Evolutionary conservation across 768 basidiomycete species (phyloP).

Genomic region (Cyathus striatus): DNA sequence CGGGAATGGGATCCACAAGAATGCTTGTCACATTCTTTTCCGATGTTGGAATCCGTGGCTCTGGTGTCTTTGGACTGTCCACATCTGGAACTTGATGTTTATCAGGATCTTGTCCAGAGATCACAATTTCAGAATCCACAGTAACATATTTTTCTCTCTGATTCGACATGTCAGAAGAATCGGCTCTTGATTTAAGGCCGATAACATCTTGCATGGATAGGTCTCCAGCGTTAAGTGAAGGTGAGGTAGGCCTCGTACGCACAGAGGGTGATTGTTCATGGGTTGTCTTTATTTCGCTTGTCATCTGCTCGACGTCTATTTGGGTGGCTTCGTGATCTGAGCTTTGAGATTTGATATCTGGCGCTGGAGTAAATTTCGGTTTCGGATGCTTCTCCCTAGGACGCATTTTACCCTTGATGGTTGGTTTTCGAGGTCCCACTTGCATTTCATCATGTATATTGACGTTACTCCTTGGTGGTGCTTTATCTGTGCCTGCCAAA

Average conservation of each 20-base stretch:
- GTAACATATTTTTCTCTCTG: too few relatives aligned
- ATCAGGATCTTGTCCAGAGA: too few relatives aligned
- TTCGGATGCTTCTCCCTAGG: constrained; percentile 19
- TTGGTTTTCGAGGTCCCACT: constrained; percentile 15
- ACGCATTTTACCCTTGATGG: constrained; percentile 31
- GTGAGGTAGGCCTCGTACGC: neutral
- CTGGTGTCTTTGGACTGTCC: too few relatives aligned
- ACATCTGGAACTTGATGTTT: too few relatives aligned
- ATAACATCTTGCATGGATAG: neutral
- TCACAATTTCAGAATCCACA: too few relatives aligned
- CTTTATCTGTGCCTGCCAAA: neutral
- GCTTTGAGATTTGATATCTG: constrained; percentile 18
- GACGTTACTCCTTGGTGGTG: constrained; percentile 6
- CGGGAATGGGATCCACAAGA: too few relatives aligned
- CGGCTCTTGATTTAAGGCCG: too few relatives aligned
- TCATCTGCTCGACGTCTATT: neutral
- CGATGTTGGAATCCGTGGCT: too few relatives aligned
- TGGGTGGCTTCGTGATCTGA: constrained; percentile 18
- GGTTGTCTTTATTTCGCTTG: neutral
- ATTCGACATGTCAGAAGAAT: too few relatives aligned
- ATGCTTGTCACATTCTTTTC: too few relatives aligned
- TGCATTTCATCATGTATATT: constrained; percentile 7
- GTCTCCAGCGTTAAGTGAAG: neutral
- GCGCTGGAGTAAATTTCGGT: constrained; percentile 19
- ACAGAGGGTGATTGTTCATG: too few relatives aligned